phyloP scores from a whole-genome alignment of 2,329 filamentous ascomycete species.

The Bertia moriformis region DNA sequence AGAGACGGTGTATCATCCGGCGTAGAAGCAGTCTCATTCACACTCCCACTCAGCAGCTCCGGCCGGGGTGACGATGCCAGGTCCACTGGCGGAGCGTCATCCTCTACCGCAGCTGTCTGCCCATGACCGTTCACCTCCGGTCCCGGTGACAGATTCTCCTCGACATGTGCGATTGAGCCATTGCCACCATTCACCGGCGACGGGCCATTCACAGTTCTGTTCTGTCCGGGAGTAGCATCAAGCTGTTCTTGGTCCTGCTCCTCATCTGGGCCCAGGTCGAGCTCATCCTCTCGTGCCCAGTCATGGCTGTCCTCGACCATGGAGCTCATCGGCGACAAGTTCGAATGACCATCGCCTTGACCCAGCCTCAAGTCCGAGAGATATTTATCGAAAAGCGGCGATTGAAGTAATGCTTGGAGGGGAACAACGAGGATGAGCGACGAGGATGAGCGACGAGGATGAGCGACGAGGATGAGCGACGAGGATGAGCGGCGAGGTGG shows the following conservation, averaged over 20 bases:
- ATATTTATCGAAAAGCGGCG: too few relatives aligned
- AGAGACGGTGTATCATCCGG: neutral
- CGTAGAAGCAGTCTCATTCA: neutral
- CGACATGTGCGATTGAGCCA: neutral
- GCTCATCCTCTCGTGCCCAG: constrained; percentile 1
- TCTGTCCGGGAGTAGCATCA: neutral
- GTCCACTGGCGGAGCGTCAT: neutral
- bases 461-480: too few relatives aligned
- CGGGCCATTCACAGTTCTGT: neutral
- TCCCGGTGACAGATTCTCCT: neutral
- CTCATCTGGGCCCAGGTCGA: neutral
- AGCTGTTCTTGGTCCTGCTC: neutral
- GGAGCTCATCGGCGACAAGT: neutral
- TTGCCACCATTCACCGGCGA: neutral
- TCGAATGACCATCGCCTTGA: neutral
- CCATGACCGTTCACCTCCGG: too few relatives aligned
- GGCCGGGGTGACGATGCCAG: neutral
- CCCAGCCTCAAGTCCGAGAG: too few relatives aligned
- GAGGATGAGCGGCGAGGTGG: too few relatives aligned
- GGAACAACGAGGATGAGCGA: too few relatives aligned
- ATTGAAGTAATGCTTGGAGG: too few relatives aligned
- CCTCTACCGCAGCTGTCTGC: neutral
- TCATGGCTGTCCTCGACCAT: neutral
- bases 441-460: too few relatives aligned
- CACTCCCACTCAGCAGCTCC: neutral